Evolutionary conservation across 768 basidiomycete genomes (phyloP), one percentile per base, ranked within the genome.

Genomic region (Hypholoma sublateritium): DNA sequence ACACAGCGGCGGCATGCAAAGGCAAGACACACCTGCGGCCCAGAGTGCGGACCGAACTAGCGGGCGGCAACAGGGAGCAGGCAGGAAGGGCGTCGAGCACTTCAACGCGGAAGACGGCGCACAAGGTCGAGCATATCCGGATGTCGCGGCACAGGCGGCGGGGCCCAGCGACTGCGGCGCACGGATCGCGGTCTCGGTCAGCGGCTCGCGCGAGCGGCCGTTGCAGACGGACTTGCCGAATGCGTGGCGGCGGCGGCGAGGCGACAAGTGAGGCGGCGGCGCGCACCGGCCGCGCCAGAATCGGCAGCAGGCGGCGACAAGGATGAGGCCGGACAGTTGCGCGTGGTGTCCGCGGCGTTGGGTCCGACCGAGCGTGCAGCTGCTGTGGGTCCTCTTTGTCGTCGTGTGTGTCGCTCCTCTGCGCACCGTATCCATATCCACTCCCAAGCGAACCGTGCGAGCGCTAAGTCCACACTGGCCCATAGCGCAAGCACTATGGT

Each of bases 201-300:
- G 58, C 66, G 56, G 53, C 63, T 63, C 56, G 45, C 19, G 56
- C 47, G 56, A 41, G 58, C 54, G 59, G 39, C 55, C 56, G 59
- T 61, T 56, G 57, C 62, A 56, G 55, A 64, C 64, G 64, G 61
- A 65, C 67, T 69, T 49, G 67, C 65, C 67, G 64, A 57, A 36
- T 48, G 62, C 60, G 59, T 59, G 55, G 57, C 55, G 52, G 62
- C 64, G 50, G 62, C 62, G 1, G 25, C 22, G 56, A 55, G 51
- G 60, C 46, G 50, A 50, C 22, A 57, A 25, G n/a, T 13, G 35
- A 19, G 47, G 39, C 9, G 51, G 55, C 55, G 35, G n/a, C 21
- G 43, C 34, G 35, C 39, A 36, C 48, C 13, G 42, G 48, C 43
- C 35, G 46, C 56, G 34, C 48, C 28, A 43, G 39, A 22, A 51